These are phyloP conservation scores for Oryza officinalis DNA, from an alignment of 176 grass and related monocot genomes.

Conservation along the genomic window DNA sequence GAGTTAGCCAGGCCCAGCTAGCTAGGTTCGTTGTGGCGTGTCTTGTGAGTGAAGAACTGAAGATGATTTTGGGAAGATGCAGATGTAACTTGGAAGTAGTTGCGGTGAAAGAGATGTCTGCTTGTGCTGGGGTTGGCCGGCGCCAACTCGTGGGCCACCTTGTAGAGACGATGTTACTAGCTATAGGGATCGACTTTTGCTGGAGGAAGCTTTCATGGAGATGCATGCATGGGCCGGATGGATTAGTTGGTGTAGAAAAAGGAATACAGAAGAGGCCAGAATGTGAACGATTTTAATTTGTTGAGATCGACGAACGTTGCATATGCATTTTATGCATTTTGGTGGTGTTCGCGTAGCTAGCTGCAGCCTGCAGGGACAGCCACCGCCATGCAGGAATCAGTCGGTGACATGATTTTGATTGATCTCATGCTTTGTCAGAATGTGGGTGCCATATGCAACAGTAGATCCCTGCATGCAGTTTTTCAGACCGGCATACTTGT, in stretches of 20 bases:
- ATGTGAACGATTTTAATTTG: background rate
- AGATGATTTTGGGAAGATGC: background rate
- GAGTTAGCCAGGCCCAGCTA: too few species aligned
- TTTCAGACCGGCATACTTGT: too few species aligned
- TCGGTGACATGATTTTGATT: background rate
- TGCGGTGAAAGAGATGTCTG: background rate
- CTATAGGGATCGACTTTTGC: too few species aligned
- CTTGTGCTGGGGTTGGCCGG: background rate
- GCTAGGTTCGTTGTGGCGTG: background rate
- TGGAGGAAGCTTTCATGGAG: background rate
- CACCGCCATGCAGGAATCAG: background rate
- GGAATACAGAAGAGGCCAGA: background rate
- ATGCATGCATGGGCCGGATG: background rate
- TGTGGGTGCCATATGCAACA: too few species aligned
- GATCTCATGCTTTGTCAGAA: background rate
- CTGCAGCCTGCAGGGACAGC: too few species aligned
- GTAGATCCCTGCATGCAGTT: too few species aligned
- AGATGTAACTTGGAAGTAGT: background rate
- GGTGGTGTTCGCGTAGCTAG: background rate
- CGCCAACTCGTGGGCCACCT: background rate
- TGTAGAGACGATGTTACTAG: too few species aligned
- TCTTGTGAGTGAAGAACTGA: background rate
- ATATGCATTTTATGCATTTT: conserved; percentile 14
- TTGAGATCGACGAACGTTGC: background rate
- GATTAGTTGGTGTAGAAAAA: background rate